Conservation (phyloP, 805 yeast species). For the Schwanniomyces polymorphus region DNA sequence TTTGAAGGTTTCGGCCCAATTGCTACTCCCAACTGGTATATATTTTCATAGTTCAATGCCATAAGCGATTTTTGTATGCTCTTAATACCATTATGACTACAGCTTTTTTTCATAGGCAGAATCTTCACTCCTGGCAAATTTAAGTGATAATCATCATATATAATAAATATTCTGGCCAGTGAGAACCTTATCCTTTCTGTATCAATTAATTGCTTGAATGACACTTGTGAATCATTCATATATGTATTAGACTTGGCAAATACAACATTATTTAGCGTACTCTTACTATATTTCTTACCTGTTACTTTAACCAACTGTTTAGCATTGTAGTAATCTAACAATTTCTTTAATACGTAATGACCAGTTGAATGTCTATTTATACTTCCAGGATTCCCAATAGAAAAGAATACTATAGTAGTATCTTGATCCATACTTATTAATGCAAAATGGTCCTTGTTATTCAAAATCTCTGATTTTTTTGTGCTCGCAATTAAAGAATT, state of each 20-base stretch:
- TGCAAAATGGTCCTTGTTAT: neutral
- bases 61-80: slow-evolving; percentile 15
- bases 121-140: slow-evolving; percentile 29
- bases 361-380: slow-evolving; percentile 42
- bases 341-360: slow-evolving; percentile 28
- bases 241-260: slow-evolving; percentile 37
- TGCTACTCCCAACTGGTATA: slow-evolving; percentile 37
- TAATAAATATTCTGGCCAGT: slow-evolving; percentile 17
- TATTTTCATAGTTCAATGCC: neutral
- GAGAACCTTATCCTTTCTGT: slow-evolving; percentile 13
- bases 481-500: neutral
- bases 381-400: slow-evolving; percentile 44
- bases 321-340: slow-evolving; percentile 25
- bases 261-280: slow-evolving; percentile 18
- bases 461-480: neutral
- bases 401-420: slow-evolving; percentile 13
- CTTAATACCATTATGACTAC: slow-evolving; percentile 41
- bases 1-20: slow-evolving; percentile 44
- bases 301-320: slow-evolving; percentile 22
- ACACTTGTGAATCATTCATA: slow-evolving; percentile 40
- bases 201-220: slow-evolving; percentile 23
- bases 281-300: slow-evolving; percentile 27
- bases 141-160: slow-evolving; percentile 41
- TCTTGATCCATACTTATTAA: neutral
- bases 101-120: slow-evolving; percentile 30